Conservation (phyloP, 2,329 filamentous ascomycete genomes). For the Ophiostoma triangulosporum region DNA sequence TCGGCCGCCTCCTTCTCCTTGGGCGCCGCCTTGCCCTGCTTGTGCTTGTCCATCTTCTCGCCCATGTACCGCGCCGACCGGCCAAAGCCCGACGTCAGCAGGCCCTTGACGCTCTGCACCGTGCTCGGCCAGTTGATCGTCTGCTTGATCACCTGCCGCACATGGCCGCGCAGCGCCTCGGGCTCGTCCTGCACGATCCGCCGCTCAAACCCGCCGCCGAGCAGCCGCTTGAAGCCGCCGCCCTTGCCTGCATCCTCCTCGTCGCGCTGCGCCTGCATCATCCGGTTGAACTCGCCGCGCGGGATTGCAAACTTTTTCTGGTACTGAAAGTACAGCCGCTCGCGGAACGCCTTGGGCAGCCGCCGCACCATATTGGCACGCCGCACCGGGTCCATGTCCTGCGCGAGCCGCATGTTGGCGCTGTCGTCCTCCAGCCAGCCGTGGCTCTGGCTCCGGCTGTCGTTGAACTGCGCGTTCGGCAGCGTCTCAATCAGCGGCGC, state of each 20-base stretch:
- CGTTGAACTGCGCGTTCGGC: slow-evolving; percentile 72
- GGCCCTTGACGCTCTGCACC: slow-evolving; percentile 71
- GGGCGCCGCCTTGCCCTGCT: slow-evolving; percentile 21
- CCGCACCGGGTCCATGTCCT: slow-evolving; percentile 86
- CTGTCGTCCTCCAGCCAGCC: slow-evolving; percentile 51
- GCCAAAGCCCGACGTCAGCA: slow-evolving; percentile 61
- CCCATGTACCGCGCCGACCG: slow-evolving; percentile 62
- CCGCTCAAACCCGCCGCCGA: slow-evolving; percentile 75
- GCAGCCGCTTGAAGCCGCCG: slow-evolving; percentile 50
- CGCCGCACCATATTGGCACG: slow-evolving; percentile 94
- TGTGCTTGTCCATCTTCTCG: slow-evolving; percentile 65
- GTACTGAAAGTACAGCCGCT: slow-evolving; percentile 88
- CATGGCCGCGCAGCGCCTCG: slow-evolving; percentile 44
- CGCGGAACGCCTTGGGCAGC: slow-evolving; percentile 72
- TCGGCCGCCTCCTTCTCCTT: background rate
- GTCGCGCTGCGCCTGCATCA: slow-evolving; percentile 66
- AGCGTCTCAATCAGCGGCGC: slow-evolving; percentile 78
- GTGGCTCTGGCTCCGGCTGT: slow-evolving; percentile 41
- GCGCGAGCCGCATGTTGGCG: slow-evolving; percentile 56
- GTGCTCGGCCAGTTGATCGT: slow-evolving; percentile 91
- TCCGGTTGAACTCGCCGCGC: slow-evolving; percentile 65
- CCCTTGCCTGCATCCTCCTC: slow-evolving; percentile 42
- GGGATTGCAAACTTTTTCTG: slow-evolving; percentile 83
- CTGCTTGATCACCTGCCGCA: slow-evolving; percentile 65
- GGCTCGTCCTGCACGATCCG: slow-evolving; percentile 46